Conservation (phyloP, 2,329 filamentous ascomycete species). For the Keithomyces neogunnii region DNA sequence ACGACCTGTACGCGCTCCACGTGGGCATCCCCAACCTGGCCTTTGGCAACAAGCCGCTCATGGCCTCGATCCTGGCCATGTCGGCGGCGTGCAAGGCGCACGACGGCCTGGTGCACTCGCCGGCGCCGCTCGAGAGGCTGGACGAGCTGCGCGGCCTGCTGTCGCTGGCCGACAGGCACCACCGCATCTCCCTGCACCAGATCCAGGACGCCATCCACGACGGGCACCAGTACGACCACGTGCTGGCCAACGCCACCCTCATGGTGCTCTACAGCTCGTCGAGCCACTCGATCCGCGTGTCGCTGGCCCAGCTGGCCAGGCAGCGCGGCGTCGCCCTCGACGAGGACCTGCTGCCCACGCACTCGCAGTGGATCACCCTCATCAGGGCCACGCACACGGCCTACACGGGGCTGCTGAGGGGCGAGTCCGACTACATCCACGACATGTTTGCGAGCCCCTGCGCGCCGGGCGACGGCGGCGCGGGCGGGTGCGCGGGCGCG, state of each 20-base stretch:
- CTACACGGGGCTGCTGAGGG: constrained; percentile 21
- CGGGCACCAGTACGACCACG: constrained; percentile 18
- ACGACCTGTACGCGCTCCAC: constrained; percentile 30
- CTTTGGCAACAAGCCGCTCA: constrained; percentile 27
- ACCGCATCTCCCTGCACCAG: constrained; percentile 27
- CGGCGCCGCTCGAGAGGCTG: neutral
- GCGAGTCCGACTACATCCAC: neutral
- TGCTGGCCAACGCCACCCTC: constrained; percentile 23
- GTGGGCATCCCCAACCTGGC: constrained; percentile 34
- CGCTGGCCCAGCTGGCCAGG: constrained; percentile 17
- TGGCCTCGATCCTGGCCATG: constrained; percentile 32
- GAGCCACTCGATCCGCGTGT: constrained; percentile 27
- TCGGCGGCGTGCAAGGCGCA: constrained; percentile 31
- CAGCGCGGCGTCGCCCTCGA: constrained; percentile 9
- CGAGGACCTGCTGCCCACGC: constrained; percentile 20
- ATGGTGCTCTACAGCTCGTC: constrained; percentile 33
- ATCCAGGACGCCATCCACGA: constrained; percentile 24
- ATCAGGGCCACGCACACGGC: constrained; percentile 27
- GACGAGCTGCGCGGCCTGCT: constrained; percentile 11
- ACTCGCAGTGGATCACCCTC: constrained; percentile 28
- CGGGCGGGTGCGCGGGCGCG: neutral
- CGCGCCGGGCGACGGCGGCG: too few relatives aligned
- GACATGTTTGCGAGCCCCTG: neutral
- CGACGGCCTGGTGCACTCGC: constrained; percentile 16
- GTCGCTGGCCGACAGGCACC: constrained; percentile 25